phyloP scores from a whole-genome alignment of 345 rosid species.

The Salix dunnii region DNA sequence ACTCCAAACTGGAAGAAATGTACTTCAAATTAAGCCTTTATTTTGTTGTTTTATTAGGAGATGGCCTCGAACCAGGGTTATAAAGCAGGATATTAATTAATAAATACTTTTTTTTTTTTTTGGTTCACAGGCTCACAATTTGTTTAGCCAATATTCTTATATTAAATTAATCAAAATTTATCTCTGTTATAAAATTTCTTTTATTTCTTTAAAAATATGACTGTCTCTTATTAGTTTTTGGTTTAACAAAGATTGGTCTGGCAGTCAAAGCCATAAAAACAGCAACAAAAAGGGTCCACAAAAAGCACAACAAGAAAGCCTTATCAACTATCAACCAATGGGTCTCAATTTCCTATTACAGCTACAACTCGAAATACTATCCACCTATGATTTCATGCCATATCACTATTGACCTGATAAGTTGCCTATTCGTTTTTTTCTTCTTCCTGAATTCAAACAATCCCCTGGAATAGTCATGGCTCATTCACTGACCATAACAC shows the following conservation, averaged over 20 bases:
- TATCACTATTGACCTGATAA: slow-evolving; percentile 6
- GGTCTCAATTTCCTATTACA: slow-evolving; percentile 11
- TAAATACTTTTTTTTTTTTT: too few relatives aligned
- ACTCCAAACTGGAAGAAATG: neutral
- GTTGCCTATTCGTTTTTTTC: neutral
- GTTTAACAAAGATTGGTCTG: too few relatives aligned
- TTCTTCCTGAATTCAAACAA: slow-evolving; percentile 3
- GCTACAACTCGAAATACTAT: slow-evolving; percentile 24
- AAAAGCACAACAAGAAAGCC: slow-evolving; percentile 9
- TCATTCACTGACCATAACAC: slow-evolving; percentile 35
- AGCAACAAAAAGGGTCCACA: slow-evolving; percentile 21
- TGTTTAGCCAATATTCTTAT: too few relatives aligned
- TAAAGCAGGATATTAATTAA: too few relatives aligned
- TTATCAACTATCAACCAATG: slow-evolving; percentile 54
- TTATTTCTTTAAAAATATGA: too few relatives aligned
- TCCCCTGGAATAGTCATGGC: slow-evolving; percentile 30
- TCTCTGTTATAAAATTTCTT: too few relatives aligned
- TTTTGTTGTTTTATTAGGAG: too few relatives aligned
- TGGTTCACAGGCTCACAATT: too few relatives aligned
- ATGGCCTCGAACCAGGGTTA: too few relatives aligned
- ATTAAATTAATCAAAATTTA: too few relatives aligned
- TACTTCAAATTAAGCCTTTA: neutral
- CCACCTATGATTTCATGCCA: slow-evolving; percentile 6
- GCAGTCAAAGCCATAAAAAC: neutral
- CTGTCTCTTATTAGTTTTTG: too few relatives aligned